Base-by-base conservation (phyloP, 2,329 filamentous ascomycete genomes). In the Alternaria sp. region DNA sequence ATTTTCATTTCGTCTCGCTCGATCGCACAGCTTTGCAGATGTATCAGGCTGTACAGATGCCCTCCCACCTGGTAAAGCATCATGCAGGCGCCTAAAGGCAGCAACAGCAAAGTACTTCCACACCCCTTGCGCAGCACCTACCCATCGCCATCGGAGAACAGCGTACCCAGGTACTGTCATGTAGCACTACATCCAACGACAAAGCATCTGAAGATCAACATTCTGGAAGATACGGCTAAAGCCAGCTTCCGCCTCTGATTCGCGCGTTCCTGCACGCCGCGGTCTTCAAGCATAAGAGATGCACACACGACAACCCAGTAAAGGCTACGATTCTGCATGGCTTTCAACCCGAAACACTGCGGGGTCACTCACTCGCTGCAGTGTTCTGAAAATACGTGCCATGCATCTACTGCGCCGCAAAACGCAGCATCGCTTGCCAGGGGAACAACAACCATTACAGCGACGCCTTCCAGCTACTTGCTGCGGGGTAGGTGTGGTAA, bases 391-490 rank as follows among this genome's bases (percentile, higher is more conserved):
- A 55, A 30, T 17, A n/a, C 13, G 21, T 28, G 17, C 25, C 50
- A 13, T 55, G 40, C 50, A 47, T 52, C 11, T 55, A 43, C 43
- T 55, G 50, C 19, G 57, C 57, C 57, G 40, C 50, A 59, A 45
- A 21, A 6, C 17, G 13, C 46, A 8, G 46, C 17, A 54, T 26
- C 10, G 52, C 25, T 25, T 54, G 25, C 40, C 17, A 45, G 23
- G 26, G 49, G 11, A 36, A 45, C 15, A 45, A 10, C 21, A 49
- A 32, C 26, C 47, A 51, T 36, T 2, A 46, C 19, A 46, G 12
- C 11, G 2, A 59, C 57, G 26, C 57, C 25, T 36, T 6, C 1
- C 17, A 32, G 25, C 30, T 54, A 10, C 26, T 4, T 2, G 10
- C 25, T 36, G n/a, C 47, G 36, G 47, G 19, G 19, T 59, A 25